Conservation (phyloP, 2,329 filamentous ascomycete genomes). For the Colletotrichum cereale region DNA sequence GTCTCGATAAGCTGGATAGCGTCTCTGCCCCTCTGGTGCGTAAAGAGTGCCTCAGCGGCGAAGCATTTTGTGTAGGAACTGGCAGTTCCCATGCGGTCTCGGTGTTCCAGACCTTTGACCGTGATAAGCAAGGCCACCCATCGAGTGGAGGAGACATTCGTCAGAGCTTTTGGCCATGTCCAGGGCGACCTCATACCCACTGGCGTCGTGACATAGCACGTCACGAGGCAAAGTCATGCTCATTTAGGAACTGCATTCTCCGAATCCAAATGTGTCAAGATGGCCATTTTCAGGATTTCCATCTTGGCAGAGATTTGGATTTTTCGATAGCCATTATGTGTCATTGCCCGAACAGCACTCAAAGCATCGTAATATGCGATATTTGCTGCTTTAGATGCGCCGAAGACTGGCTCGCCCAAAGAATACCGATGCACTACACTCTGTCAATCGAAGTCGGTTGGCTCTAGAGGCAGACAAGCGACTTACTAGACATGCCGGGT, state of each 20-base stretch:
- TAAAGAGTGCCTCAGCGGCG: conserved; percentile 33
- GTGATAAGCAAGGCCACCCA: background rate
- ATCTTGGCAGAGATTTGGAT: background rate
- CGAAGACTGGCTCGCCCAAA: conserved; percentile 21
- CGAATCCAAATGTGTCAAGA: conserved; percentile 8
- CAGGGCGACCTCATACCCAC: conserved; percentile 26
- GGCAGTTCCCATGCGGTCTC: conserved; percentile 8
- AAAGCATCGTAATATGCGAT: conserved; percentile 34
- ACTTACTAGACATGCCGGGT: conserved; percentile 30
- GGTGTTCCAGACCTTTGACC: conserved; percentile 20
- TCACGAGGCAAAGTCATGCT: conserved; percentile 9
- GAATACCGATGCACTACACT: conserved; percentile 31
- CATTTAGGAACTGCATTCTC: conserved; percentile 13
- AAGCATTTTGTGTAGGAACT: conserved; percentile 33
- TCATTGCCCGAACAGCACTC: conserved; percentile 8
- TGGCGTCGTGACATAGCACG: conserved; percentile 23
- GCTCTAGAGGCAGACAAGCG: no score
- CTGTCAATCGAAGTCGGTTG: background rate
- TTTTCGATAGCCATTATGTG: background rate
- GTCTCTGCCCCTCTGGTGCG: background rate
- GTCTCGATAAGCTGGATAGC: conserved; percentile 15
- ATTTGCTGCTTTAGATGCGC: conserved; percentile 19
- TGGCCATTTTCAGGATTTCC: background rate
- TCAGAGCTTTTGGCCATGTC: background rate
- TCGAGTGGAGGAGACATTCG: background rate